Evolutionary conservation across 2,329 filamentous ascomycete genomes (phyloP), one percentile per base, ranked within the genome.

Genomic region (Colletotrichum cereale): DNA sequence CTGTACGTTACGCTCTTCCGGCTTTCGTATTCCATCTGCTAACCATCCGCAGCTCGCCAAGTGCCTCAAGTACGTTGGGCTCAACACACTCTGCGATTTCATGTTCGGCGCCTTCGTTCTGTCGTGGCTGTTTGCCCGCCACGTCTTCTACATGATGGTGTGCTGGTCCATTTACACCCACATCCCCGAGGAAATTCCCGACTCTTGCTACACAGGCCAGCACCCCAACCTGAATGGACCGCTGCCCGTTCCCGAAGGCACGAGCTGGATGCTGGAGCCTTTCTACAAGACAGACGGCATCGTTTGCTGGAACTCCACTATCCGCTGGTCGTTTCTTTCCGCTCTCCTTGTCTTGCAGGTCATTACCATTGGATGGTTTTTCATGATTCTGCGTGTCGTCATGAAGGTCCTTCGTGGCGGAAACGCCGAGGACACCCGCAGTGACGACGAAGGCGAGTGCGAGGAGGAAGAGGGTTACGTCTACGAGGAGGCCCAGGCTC

Each of bases 51-150:
- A 97, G 94, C 85, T 91, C 38, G 96, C 96, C 76, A 99, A 99
- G 82, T 93, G 95, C 77, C 89, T 98, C 75, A 98, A 97, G 81
- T 99, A 98, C 80, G 85, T 95, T 62, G 92, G 92, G 73, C 94
- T 89, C 81, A 89, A 90, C 73, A 91, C 84, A 5, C 82, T 91
- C 65, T 98, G 95, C 85, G 96, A 98, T 79, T 83, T 91, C 73
- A 89, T 91, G 61, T 98, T 98, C 78, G 95, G 90, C 47, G 79
- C 96, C 34, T 98, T 98, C 82, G 92, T 98, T 83, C 77, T 94
- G 21, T 89, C 90, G 63, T 99, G 96, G 96, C 87, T 98, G 74
- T 79, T 93, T 62, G 89, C 92, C 36, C 93, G 96, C 62, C 96
- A 99, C 80, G 83, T 96, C 66, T 84, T 94, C 74, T 98, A 95